Evolutionary conservation across 225 moss, liverwort and hornwort species (phyloP).

Genomic region (Polytrichum commune): DNA sequence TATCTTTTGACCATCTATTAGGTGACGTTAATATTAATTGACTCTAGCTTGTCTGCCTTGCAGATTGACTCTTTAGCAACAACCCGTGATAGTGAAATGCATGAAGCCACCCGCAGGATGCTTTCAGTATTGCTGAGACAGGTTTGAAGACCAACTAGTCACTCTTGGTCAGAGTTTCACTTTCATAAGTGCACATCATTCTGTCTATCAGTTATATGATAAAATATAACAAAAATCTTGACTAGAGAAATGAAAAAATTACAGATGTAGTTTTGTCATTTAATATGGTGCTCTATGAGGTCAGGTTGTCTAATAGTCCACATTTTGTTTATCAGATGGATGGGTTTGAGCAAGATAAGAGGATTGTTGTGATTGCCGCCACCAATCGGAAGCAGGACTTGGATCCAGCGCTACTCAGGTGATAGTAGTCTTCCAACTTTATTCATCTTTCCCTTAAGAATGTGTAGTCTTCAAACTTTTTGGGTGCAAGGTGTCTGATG

Average conservation of each 20-base stretch:
- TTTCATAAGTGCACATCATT: neutral
- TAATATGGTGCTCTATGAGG: neutral
- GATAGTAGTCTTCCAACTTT: neutral
- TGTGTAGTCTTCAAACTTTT: no score
- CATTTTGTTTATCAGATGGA: constrained; percentile 48
- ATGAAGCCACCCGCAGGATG: constrained; percentile 78
- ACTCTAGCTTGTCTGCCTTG: constrained; percentile 1
- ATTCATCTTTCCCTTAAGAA: neutral
- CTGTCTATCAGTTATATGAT: neutral
- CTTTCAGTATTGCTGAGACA: constrained; percentile 75
- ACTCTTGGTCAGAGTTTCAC: constrained; percentile 2
- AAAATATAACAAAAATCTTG: no score
- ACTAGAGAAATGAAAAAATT: neutral
- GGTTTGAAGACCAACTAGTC: constrained; percentile 18
- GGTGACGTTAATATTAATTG: neutral
- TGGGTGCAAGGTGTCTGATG: no score
- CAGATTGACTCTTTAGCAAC: constrained; percentile 80
- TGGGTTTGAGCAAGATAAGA: constrained; percentile 75
- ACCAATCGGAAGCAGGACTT: constrained; percentile 86
- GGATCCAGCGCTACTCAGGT: constrained; percentile 81
- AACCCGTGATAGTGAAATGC: constrained; percentile 78
- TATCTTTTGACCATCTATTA: no score
- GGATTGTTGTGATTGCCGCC: constrained; percentile 76
- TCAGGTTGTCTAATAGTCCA: neutral
- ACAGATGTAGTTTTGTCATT: neutral